Base-by-base conservation (phyloP, 108 stramenopile species). In the Tribonema minus region DNA sequence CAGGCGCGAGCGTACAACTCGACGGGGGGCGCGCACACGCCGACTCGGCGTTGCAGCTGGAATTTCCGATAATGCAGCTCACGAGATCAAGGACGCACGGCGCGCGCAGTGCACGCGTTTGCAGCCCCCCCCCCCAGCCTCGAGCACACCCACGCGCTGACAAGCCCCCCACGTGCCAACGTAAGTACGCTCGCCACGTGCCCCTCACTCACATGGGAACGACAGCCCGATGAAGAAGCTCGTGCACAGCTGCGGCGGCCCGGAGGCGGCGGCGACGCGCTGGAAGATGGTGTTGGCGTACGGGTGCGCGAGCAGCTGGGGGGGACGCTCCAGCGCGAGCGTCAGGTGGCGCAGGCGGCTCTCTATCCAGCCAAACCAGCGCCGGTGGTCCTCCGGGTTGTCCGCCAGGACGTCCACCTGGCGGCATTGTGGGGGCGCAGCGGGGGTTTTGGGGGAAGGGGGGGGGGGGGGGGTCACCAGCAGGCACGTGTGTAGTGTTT, bases 301-400 rank as follows among this genome's bases (percentile, higher is more conserved):
- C 9, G 46, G 46, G 46, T 54, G 46, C 9, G 46, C 46, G 15
- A 15, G 46, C 46, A 54, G 46, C 20, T 9, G 15, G 20, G 46
- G 46, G 46, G 46, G 46, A 9, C 20, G 46, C 46, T 76, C 74
- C 40, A 76, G 41, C 15, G 39, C 34, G 34, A 76, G 37, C 32
- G 62, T 25, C 28, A 76, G 32, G 15, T 46, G 61, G 5, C 74
- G 74, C 64, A 76, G 61, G 31, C 74, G 64, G 28, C 60, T 62
- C 46, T 76, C 74, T 25, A 76, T 67, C 76, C 76, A 77, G 6
- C 76, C 76, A 23, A 77, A 77, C 76, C 76, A 77, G 25, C 58
- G 54, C 1, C 67, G 67, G 76, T 77, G 76, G 62, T 77, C 76
- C 66, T 39, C 76, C 23, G 67, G 64, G 37, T 26, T 77, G 27